Evolutionary conservation across 306 rosid genomes (phyloP).

Genomic region (Dalbergia cochinchinensis): DNA sequence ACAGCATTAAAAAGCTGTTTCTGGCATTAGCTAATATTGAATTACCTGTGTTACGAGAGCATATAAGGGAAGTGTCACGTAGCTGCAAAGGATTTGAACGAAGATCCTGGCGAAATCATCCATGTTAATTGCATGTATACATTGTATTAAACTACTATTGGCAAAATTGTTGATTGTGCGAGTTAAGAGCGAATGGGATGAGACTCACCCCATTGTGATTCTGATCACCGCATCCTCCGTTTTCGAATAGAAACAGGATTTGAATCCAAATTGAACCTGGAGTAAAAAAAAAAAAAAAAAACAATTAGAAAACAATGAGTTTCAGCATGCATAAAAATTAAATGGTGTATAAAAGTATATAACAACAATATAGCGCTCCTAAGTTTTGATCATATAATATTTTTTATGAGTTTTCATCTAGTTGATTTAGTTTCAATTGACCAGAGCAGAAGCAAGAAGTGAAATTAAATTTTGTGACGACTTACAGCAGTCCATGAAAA

Average conservation of each 20-base stretch:
- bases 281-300: background rate
- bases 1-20: background rate
- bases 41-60: slow-evolving; percentile 82
- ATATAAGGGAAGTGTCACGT: slow-evolving; percentile 78
- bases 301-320: background rate
- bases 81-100: slow-evolving; percentile 75
- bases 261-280: slow-evolving; percentile 63
- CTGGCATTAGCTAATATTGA: background rate
- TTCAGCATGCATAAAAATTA: background rate
- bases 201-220: slow-evolving; percentile 72
- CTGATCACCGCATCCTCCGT: slow-evolving; percentile 61
- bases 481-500: slow-evolving; percentile 83
- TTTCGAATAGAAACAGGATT: slow-evolving; percentile 64
- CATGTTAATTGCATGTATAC: background rate
- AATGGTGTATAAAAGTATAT: background rate
- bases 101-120: slow-evolving; percentile 53
- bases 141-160: background rate
- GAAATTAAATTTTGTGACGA: background rate
- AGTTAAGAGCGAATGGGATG: background rate
- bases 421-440: background rate
- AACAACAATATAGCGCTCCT: background rate
- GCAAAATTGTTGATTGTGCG: no score
- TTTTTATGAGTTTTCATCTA: background rate
- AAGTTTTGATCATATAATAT: background rate
- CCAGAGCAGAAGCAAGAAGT: background rate